Percentiles rank a stretch among this genome's conserved stretches.
Conservation (phyloP, 148 eudicot species). For the Rhododendron mucronatum region DNA sequence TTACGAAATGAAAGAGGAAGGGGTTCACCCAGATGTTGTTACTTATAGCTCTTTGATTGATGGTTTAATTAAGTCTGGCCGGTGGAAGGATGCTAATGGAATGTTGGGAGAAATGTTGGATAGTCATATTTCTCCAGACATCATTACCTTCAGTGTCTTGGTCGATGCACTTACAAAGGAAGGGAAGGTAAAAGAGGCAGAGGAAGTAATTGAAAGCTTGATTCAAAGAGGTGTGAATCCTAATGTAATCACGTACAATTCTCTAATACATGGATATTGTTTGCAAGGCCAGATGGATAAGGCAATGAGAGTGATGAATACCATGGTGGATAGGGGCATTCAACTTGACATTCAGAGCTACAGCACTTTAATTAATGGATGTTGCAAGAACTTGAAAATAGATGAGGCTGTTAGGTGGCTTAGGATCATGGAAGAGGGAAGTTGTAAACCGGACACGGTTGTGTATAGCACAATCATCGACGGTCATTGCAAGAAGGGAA, state of each 20-base stretch:
- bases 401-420: neutral
- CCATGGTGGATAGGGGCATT: neutral
- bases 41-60: too few relatives aligned
- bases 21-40: too few relatives aligned
- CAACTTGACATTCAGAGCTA: neutral
- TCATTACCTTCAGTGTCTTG: neutral
- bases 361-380: too few relatives aligned
- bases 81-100: too few relatives aligned
- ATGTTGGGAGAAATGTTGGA: neutral
- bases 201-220: neutral
- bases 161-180: neutral
- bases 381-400: too few relatives aligned
- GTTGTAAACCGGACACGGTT: neutral
- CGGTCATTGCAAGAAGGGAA: slow-evolving; percentile 1
- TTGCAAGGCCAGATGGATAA: neutral
- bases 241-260: neutral
- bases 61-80: too few relatives aligned
- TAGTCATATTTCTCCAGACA: neutral
- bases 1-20: too few relatives aligned
- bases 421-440: neutral
- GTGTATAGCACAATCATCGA: neutral
- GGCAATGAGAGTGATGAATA: neutral
- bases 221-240: neutral
- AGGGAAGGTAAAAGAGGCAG: slow-evolving; percentile 4
- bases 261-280: slow-evolving; percentile 13